Conservation (phyloP, 164 flowering plant genomes). For the Piper longum region DNA sequence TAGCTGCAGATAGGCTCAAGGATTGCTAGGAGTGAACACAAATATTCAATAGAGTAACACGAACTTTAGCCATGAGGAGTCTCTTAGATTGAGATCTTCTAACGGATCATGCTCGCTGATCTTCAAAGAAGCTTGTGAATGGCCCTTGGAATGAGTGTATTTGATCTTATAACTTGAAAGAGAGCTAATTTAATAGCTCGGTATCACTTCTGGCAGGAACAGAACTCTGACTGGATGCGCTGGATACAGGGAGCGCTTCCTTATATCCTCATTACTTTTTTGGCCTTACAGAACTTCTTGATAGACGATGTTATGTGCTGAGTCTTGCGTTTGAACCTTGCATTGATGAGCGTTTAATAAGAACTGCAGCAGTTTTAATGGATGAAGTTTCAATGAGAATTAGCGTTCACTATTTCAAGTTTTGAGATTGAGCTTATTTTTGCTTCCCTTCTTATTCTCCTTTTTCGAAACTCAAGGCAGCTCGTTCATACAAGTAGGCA, state of each 20-base stretch:
- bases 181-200: constrained; percentile 52
- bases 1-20: too few relatives aligned
- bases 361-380: constrained; percentile 70
- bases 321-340: constrained; percentile 62
- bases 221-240: constrained; percentile 42
- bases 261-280: constrained; percentile 62
- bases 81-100: too few relatives aligned
- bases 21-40: too few relatives aligned
- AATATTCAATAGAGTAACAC: too few relatives aligned
- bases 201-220: constrained; percentile 74
- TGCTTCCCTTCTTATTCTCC: constrained; percentile 2
- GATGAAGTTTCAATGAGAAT: constrained; percentile 78
- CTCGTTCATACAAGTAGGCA: neutral
- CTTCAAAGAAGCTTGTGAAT: constrained; percentile 42
- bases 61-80: too few relatives aligned
- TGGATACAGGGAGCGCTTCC: constrained; percentile 83
- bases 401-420: constrained; percentile 42
- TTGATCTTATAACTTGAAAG: constrained; percentile 66
- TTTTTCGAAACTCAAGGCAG: neutral
- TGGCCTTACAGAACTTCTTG: constrained; percentile 80
- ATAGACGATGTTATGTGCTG: constrained; percentile 79
- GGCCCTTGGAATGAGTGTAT: constrained; percentile 91
- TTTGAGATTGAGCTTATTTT: constrained; percentile 30
- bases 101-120: too few relatives aligned
- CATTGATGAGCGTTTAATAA: constrained; percentile 65